phyloP scores from a whole-genome alignment of 2,329 filamentous ascomycete genomes.

The Nemania serpens region DNA sequence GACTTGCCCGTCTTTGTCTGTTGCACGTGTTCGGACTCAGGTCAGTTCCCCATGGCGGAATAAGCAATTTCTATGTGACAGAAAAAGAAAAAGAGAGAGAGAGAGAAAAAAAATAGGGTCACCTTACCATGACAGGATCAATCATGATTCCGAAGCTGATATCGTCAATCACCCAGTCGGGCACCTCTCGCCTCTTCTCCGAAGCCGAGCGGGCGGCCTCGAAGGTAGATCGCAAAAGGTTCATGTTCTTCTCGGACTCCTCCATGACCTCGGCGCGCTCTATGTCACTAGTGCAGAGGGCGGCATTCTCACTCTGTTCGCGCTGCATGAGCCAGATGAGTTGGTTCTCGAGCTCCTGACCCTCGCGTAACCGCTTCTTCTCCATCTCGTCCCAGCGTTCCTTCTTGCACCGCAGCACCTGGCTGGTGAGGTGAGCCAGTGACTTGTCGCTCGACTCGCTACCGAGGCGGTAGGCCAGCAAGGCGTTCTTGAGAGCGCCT shows the following conservation, averaged over 20 bases:
- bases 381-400: conserved; percentile 82
- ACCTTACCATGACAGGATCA: conserved; percentile 65
- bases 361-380: conserved; percentile 59
- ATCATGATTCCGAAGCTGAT: conserved; percentile 77
- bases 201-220: conserved; percentile 52
- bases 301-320: conserved; percentile 50
- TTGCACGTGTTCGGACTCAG: conserved; percentile 10
- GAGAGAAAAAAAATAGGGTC: background rate
- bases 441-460: conserved; percentile 66
- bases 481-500: conserved; percentile 72
- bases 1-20: conserved; percentile 84
- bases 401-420: conserved; percentile 82
- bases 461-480: conserved; percentile 74
- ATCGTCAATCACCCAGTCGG: conserved; percentile 77
- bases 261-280: conserved; percentile 53
- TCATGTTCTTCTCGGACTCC: conserved; percentile 55
- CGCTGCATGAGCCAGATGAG: conserved; percentile 57
- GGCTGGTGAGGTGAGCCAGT: conserved; percentile 70
- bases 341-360: conserved; percentile 63
- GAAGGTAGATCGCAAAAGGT: conserved; percentile 53
- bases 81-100: background rate
- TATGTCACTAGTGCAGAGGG: conserved; percentile 33
- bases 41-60: background rate
- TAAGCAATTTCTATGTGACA: background rate
- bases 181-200: conserved; percentile 62